A percentile compares a stretch with the other conserved stretches of the same genome.
These are phyloP conservation scores for Eucalyptus erythrocorys DNA, from an alignment of 345 rosid species.

Conservation along the genomic window DNA sequence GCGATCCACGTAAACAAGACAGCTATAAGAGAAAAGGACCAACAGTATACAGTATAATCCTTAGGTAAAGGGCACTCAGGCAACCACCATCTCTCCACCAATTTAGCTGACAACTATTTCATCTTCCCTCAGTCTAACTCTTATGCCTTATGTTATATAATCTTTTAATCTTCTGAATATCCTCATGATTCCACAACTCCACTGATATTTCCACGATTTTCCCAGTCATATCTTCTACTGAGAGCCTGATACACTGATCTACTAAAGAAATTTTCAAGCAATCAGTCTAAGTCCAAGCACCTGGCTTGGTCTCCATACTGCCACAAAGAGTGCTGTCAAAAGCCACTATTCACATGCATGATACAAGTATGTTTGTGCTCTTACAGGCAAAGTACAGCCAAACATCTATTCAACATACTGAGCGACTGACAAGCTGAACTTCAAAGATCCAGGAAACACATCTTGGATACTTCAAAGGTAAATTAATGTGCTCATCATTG, in stretches of 20 bases:
- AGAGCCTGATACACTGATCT: background rate
- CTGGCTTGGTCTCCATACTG: background rate
- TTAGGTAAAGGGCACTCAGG: background rate
- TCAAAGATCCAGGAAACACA: background rate
- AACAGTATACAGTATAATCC: background rate
- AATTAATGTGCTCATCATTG: background rate
- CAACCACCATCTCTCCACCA: background rate
- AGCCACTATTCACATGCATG: background rate
- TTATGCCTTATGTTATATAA: background rate
- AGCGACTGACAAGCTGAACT: background rate
- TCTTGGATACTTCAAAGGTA: background rate
- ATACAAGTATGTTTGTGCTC: background rate
- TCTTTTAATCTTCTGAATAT: background rate
- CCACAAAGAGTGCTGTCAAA: background rate
- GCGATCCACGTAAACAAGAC: background rate
- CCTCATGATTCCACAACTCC: background rate
- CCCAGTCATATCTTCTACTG: background rate
- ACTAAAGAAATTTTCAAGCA: background rate
- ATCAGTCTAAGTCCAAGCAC: background rate
- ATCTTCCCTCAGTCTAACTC: background rate
- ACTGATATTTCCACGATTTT: background rate
- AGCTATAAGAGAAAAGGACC: background rate
- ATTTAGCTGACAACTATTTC: background rate
- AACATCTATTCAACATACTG: background rate
- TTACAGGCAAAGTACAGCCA: background rate